Conservation (phyloP, 768 basidiomycete genomes). For the Boletus pseudo-olivaceus region DNA sequence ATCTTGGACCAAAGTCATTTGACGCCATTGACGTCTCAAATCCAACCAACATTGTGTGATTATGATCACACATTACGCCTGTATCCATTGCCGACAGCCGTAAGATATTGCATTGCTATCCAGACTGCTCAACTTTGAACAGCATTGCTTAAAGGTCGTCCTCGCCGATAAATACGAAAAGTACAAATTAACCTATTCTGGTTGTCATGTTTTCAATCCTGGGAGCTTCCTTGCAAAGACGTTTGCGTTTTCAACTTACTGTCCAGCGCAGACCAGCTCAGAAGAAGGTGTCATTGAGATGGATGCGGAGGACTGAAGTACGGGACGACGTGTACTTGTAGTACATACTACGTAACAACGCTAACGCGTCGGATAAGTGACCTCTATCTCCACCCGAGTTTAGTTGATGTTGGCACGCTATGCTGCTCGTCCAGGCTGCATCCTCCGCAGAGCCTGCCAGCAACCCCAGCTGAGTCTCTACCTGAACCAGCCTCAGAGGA, state of each 20-base stretch:
- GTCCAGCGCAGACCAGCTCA: slow-evolving; percentile 78
- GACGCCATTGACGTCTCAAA: slow-evolving; percentile 76
- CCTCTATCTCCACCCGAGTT: background rate
- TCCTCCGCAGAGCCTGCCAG: slow-evolving; percentile 5
- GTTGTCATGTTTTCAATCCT: slow-evolving; percentile 98
- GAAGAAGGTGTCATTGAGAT: slow-evolving; percentile 62
- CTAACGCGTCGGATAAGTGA: background rate
- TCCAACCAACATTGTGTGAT: slow-evolving; percentile 86
- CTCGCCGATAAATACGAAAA: slow-evolving; percentile 96
- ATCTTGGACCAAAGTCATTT: slow-evolving; percentile 94
- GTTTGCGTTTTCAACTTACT: slow-evolving; percentile 87
- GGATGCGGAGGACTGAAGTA: slow-evolving; percentile 35
- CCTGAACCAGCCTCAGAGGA: slow-evolving; percentile 13
- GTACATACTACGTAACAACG: too few species aligned
- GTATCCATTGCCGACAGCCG: slow-evolving; percentile 91
- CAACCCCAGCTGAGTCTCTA: slow-evolving; percentile 3
- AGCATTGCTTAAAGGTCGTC: slow-evolving; percentile 54
- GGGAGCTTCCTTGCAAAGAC: slow-evolving; percentile 84
- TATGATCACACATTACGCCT: slow-evolving; percentile 89
- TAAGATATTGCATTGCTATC: slow-evolving; percentile 38
- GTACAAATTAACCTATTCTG: slow-evolving; percentile 95
- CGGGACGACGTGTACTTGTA: background rate
- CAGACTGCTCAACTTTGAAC: slow-evolving; percentile 5
- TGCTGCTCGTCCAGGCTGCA: slow-evolving; percentile 11
- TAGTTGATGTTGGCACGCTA: slow-evolving; percentile 25